Evolutionary conservation across 1,139 yeast genomes (phyloP).

Genomic region (Saccharomyces hybrid): DNA sequence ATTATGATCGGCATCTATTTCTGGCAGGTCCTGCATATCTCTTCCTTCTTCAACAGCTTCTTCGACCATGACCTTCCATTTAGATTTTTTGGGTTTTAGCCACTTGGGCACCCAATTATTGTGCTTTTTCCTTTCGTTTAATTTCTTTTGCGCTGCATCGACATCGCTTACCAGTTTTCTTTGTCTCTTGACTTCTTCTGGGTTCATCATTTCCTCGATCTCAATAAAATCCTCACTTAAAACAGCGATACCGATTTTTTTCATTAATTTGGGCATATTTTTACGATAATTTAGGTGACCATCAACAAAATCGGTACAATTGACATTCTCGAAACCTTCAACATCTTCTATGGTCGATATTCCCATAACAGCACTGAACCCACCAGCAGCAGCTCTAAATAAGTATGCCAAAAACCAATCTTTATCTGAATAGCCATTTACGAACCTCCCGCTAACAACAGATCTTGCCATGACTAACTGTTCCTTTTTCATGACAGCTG

Average conservation of each 20-base stretch:
- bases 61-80: conserved; percentile 82
- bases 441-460: conserved; percentile 83
- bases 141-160: conserved; percentile 70
- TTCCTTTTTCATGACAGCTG: conserved; percentile 71
- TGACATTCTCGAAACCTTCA: conserved; percentile 70
- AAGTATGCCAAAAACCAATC: conserved; percentile 97
- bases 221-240: conserved; percentile 88
- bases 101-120: conserved; percentile 51
- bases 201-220: conserved; percentile 86
- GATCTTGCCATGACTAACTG: conserved; percentile 75
- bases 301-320: conserved; percentile 78
- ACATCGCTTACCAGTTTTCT: conserved; percentile 75
- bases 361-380: conserved; percentile 85
- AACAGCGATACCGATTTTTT: conserved; percentile 69
- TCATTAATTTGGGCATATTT: conserved; percentile 77
- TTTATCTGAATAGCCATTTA: conserved; percentile 83
- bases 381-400: conserved; percentile 94
- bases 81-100: conserved; percentile 58
- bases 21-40: conserved; percentile 3
- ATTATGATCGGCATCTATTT: conserved; percentile 6
- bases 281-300: conserved; percentile 97
- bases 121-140: conserved; percentile 39
- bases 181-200: conserved; percentile 75
- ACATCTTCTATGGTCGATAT: conserved; percentile 63
- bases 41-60: conserved; percentile 25